These are phyloP conservation scores for Hypoxylon fuscum DNA, from an alignment of 495 filamentous ascomycete species.

Conservation along the genomic window DNA sequence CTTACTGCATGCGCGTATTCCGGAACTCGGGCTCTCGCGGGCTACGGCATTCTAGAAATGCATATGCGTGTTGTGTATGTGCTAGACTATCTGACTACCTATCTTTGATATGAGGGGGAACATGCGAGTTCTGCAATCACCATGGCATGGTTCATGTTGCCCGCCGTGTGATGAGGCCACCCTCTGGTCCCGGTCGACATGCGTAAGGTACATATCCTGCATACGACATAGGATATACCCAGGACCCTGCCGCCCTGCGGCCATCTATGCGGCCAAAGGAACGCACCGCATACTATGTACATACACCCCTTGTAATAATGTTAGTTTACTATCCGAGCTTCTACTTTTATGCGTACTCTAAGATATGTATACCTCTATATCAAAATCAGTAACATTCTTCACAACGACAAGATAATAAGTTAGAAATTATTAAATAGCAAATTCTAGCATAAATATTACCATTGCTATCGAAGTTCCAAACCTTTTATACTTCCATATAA, in stretches of 20 bases:
- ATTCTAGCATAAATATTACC: too few species aligned
- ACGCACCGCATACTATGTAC: constrained; percentile 29
- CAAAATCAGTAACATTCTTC: too few species aligned
- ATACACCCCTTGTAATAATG: too few species aligned
- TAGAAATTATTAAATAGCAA: too few species aligned
- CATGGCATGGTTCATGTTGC: constrained; percentile 42
- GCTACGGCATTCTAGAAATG: constrained; percentile 34
- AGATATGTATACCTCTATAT: too few species aligned
- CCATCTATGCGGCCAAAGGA: constrained; percentile 37
- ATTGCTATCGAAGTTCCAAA: too few species aligned
- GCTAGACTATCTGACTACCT: constrained; percentile 30
- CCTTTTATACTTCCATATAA: too few species aligned
- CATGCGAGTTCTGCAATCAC: constrained; percentile 32
- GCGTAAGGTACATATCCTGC: constrained; percentile 30
- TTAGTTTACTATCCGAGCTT: too few species aligned
- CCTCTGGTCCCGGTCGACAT: constrained; percentile 35
- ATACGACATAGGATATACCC: constrained; percentile 29
- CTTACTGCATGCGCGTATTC: constrained; percentile 27
- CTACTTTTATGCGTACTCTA: too few species aligned
- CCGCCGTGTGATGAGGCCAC: constrained; percentile 37
- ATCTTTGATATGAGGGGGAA: too few species aligned
- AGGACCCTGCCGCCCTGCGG: constrained; percentile 35
- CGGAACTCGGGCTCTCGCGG: constrained; percentile 41
- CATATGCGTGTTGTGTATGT: constrained; percentile 34
- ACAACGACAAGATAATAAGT: too few species aligned